These are phyloP conservation scores for Cichorium intybus DNA, from an alignment of 140 eudicot genomes.

Conservation along the genomic window DNA sequence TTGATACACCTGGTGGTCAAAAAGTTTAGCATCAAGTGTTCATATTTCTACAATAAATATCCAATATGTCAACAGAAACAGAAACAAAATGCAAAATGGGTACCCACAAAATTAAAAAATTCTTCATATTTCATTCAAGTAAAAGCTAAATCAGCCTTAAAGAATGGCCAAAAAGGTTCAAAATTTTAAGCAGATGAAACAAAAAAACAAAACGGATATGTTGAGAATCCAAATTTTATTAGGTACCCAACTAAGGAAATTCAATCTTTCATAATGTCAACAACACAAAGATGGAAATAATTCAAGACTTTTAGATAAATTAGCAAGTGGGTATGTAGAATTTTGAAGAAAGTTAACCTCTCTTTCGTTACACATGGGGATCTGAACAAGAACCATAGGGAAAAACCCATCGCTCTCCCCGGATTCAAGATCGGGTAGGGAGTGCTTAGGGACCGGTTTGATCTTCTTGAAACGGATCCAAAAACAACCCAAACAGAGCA, in stretches of 20 bases:
- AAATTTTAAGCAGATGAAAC: neutral
- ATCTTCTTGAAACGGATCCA: conserved; percentile 72
- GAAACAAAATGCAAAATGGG: neutral
- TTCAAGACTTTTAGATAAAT: neutral
- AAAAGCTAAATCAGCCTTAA: neutral
- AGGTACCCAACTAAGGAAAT: neutral
- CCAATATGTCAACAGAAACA: conserved; percentile 1
- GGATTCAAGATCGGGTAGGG: conserved; percentile 61
- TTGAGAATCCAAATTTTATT: neutral
- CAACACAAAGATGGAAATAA: neutral
- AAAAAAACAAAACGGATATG: neutral
- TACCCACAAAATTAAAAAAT: neutral
- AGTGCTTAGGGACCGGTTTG: conserved; percentile 55
- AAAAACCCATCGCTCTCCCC: conserved; percentile 61
- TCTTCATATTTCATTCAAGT: neutral
- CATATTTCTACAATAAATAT: neutral
- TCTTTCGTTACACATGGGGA: conserved; percentile 84
- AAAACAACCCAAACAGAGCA: conserved; percentile 85
- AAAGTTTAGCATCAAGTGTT: neutral
- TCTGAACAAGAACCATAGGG: conserved; percentile 97
- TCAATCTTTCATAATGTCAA: neutral
- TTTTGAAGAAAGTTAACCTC: conserved; percentile 46
- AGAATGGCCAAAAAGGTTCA: neutral
- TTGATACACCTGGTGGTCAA: conserved; percentile 69
- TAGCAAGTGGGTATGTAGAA: conserved; percentile 3